Base-by-base conservation (phyloP, 306 rosid genomes). In the Trichosanthes truncata region DNA sequence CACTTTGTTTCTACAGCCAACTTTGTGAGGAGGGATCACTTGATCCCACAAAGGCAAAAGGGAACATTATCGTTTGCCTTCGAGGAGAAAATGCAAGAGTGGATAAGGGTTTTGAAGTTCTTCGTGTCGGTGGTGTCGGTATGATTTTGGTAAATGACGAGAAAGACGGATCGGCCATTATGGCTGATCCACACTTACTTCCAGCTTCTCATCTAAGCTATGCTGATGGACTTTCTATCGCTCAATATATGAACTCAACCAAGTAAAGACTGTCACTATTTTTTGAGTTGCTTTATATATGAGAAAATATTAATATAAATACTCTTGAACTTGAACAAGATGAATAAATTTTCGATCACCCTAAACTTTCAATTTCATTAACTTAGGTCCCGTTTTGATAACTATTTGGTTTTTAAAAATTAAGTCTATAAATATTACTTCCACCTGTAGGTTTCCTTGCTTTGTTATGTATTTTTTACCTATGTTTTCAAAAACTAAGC, bases 61-160 rank as follows among this genome's bases (percentile, higher is more conserved):
- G 79, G 9, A 76, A 76, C n/a, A 76, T 76, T 55, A 4, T 76
- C n/a, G 65, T 76, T 35, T 76, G 79, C 11, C 62, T 48, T 18
- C 9, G 79, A 26, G 79, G 79, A 53, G 65, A 26, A 15, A 55
- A 33, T 21, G 26, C 20, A n/a, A 31, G 63, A 10, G 49, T 75
- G 4, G 62, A 17, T 2, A 53, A 75, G 3, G 45, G 79, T 29
- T 53, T 6, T 11, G 46, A 14, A 8, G 79, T 51, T 21, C 48
- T 18, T 48, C 45, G 14, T 2, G 79, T 23, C 7, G 65, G 79
- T 36, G 79, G 63, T 1, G 38, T 33, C 6, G 79, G 79, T 33
- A 53, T 75, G 79, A 51, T 75, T 36, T 2, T 75, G 1, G 65
- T 38, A 3, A 75, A 75, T 17, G 41, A 20, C 6, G 45, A 53